Percentiles rank a stretch among this genome's conserved stretches.
Evolutionary conservation across 352 stramenopile species (phyloP).

Genomic region (Globisporangium ultimum): DNA sequence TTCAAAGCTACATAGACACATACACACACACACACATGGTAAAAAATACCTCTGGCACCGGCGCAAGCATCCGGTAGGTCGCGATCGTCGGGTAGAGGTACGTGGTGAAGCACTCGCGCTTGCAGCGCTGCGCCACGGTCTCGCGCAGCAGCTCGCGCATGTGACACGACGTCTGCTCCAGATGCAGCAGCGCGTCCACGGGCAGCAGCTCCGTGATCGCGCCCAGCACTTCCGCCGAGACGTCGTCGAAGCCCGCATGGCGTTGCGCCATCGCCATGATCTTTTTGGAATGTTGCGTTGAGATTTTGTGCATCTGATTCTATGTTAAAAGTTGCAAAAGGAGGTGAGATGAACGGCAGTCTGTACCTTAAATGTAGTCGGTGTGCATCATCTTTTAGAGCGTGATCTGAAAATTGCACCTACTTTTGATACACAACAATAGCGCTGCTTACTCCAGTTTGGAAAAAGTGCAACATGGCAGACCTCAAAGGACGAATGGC

Average conservation of each 20-base stretch:
- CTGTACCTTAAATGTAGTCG: too few species aligned
- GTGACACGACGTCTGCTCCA: conserved; percentile 26
- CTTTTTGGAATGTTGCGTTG: not conserved
- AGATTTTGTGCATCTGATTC: not conserved
- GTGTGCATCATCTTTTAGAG: too few species aligned
- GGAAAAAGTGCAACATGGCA: not conserved
- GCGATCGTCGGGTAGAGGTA: conserved; percentile 62
- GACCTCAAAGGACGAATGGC: not conserved
- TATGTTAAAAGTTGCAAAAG: not conserved
- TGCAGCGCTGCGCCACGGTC: conserved; percentile 40
- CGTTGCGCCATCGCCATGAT: not conserved
- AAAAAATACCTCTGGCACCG: conserved; percentile 47
- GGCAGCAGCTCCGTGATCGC: conserved; percentile 28
- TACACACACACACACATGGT: not conserved
- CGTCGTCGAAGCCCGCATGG: conserved; percentile 17
- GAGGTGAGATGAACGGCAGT: not conserved
- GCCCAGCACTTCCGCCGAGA: conserved; percentile 38
- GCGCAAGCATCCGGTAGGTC: conserved; percentile 57
- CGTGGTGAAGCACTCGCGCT: conserved; percentile 58
- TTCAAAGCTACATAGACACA: not conserved
- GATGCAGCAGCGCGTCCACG: conserved; percentile 33
- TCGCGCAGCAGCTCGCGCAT: conserved; percentile 9
- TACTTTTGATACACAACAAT: too few species aligned
- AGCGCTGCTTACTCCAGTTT: too few species aligned
- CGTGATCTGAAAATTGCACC: too few species aligned